Evolutionary conservation across 2,329 filamentous ascomycete genomes (phyloP), one percentile per base, ranked within the genome.

Genomic region (Stachybotrys chartarum): DNA sequence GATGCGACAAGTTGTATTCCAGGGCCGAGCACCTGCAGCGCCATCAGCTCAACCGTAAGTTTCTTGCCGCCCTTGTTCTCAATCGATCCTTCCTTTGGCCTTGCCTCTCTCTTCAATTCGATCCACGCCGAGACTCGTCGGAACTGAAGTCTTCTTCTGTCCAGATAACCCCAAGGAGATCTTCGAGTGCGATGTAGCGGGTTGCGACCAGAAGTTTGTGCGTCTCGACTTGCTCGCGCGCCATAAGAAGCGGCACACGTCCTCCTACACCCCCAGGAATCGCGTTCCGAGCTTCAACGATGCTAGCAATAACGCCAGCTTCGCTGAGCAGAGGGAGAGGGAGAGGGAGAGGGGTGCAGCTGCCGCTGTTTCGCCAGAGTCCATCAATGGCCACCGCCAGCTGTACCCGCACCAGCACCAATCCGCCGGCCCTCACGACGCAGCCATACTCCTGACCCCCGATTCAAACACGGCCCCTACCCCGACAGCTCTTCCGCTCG

Each of bases 31-130:
- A 93, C 72, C 78, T 93, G 55, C 90, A 91, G 71, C 78, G 89
- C 52, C 89, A 93, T 71, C 87, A 92, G 73, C 69, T 93, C 66
- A 93, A 93, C 67, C 89, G 88, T 91, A 78, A 71, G 85, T 77
- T 35, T 49, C 50, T 32, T 46, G 24, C 51, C 16, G 16, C 18
- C 45, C 45, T 47, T 10, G 16, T 14, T 47, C 18, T 4, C 2
- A 24, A 24, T 24, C 4, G 24, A 24, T 24, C 2, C 4, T 24
- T 24, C 24, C 24, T 42, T 42, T 42, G 35, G 35, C 35, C 14
- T 14, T 10, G 35, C 35, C 14, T 42, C 14, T 39, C 35, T 14
- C 35, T 55, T 52, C 51, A 39, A 18, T 32, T 39, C 51, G 8
- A 7, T 14, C 16, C 58, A 58, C 14, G n/a, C 7, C n/a, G 7